These are phyloP conservation scores for Penicillium digitatum DNA, from an alignment of 2,329 filamentous ascomycete genomes.

Conservation along the genomic window DNA sequence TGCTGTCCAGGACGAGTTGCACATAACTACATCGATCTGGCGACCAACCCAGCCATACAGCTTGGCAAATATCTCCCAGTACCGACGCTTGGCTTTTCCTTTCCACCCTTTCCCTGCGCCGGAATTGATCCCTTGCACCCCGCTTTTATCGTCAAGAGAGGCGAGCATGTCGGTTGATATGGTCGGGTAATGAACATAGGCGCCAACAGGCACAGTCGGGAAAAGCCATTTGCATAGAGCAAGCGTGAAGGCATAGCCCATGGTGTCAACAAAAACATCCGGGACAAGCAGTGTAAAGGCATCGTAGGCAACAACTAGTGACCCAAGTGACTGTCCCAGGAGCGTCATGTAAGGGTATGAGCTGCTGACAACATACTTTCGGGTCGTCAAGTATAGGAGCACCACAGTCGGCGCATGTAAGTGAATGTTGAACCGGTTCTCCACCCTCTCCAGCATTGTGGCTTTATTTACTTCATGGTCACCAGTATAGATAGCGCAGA, in stretches of 20 bases:
- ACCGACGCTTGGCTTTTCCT: slow-evolving; percentile 69
- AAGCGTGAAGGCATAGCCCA: slow-evolving; percentile 93
- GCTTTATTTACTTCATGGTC: slow-evolving; percentile 84
- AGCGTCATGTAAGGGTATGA: slow-evolving; percentile 92
- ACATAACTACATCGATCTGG: slow-evolving; percentile 90
- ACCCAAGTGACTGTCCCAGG: slow-evolving; percentile 88
- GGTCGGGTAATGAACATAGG: slow-evolving; percentile 96
- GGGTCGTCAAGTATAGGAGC: slow-evolving; percentile 86
- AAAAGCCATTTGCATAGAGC: slow-evolving; percentile 81
- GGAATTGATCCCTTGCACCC: slow-evolving; percentile 71
- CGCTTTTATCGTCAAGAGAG: slow-evolving; percentile 66
- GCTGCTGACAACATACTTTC: slow-evolving; percentile 77
- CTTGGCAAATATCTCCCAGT: slow-evolving; percentile 81
- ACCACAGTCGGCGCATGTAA: slow-evolving; percentile 77
- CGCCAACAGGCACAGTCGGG: slow-evolving; percentile 72
- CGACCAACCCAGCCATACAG: slow-evolving; percentile 80
- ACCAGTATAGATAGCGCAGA: slow-evolving; percentile 91
- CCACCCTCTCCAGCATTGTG: slow-evolving; percentile 70
- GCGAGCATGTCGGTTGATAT: slow-evolving; percentile 97
- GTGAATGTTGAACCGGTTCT: slow-evolving; percentile 87
- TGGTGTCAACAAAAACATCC: slow-evolving; percentile 93
- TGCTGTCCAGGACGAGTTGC: slow-evolving; percentile 94
- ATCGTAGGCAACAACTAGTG: slow-evolving; percentile 81
- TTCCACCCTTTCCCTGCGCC: slow-evolving; percentile 70
- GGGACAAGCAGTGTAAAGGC: slow-evolving; percentile 88